Evolutionary conservation across 805 yeast genomes (phyloP), one percentile per base, ranked within the genome.

Genomic region (Brettanomyces nanus): DNA sequence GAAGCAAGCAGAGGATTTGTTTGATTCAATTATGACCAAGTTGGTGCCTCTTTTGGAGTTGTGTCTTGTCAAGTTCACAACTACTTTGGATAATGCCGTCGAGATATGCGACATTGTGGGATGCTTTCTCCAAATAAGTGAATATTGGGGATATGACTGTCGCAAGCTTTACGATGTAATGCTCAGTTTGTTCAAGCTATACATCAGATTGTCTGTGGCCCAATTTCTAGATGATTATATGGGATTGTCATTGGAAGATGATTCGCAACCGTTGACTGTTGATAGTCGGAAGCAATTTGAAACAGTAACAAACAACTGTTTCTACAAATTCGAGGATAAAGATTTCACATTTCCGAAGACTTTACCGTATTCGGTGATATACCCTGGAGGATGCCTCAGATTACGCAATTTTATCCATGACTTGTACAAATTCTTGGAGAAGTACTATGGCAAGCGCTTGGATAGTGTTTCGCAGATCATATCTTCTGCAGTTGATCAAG

Each of bases 341-440:
- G 53, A 54, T 36, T 58, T 51, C 45, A 59, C 53, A 6, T 74
- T 73, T 41, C 81, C 85, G 2, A 67, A 77, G 43, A 75, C 80
- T 0, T 61, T 90, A 37, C 97, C 97, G 13, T 92, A 90, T 53
- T 85, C 95, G 37, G 82, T 84, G 40, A 77, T 86, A 42, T 89
- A 86, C 51, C 89, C 95, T 19, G 81, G 85, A 62, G 76, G 86
- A 23, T 90, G 97, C 58, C 74, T 85, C 19, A 78, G 84, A 27
- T 59, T 85, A 15, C 69, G 85, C 38, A 70, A 76, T 14, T 75
- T 83, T 28, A 69, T 89, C 17, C 68, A 73, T 21, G 76, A 76
- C 42, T 69, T 84, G 36, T 65, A 74, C n/a, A 62, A 65, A 15
- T 92, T 89, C 51, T 60, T 83, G 29, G 74, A 73, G 35, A 76